These are phyloP conservation scores for Solanum sejunctum DNA, from an alignment of 257 asterid species.

Conservation along the genomic window DNA sequence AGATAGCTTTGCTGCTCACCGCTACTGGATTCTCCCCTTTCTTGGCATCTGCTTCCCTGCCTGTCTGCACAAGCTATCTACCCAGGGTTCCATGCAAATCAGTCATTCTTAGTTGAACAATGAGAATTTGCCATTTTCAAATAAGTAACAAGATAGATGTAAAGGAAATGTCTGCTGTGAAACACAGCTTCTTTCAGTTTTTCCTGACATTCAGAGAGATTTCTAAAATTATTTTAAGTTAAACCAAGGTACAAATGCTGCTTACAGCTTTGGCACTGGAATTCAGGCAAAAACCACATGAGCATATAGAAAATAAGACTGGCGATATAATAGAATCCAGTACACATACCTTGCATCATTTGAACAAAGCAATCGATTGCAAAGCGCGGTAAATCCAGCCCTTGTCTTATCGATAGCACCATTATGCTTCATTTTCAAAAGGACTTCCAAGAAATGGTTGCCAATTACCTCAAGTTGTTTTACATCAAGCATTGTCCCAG, in stretches of 20 bases:
- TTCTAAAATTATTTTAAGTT: background rate
- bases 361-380: constrained; percentile 94
- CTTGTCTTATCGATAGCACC: constrained; percentile 98
- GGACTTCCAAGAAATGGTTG: constrained; percentile 86
- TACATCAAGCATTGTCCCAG: constrained; percentile 61
- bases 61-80: background rate
- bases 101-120: background rate
- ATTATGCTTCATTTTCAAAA: constrained; percentile 90
- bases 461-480: constrained; percentile 90
- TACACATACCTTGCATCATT: constrained; percentile 66
- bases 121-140: background rate
- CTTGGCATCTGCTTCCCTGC: background rate
- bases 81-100: background rate
- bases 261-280: background rate
- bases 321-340: background rate
- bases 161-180: background rate
- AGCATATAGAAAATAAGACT: background rate
- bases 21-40: background rate
- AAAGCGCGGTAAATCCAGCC: constrained; percentile 97
- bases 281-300: background rate
- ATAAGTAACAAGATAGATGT: background rate
- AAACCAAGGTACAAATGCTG: background rate
- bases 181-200: background rate
- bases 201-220: background rate
- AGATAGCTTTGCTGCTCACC: background rate